Base-by-base conservation (phyloP, 2,329 filamentous ascomycete genomes). In the Colletotrichum lupini region DNA sequence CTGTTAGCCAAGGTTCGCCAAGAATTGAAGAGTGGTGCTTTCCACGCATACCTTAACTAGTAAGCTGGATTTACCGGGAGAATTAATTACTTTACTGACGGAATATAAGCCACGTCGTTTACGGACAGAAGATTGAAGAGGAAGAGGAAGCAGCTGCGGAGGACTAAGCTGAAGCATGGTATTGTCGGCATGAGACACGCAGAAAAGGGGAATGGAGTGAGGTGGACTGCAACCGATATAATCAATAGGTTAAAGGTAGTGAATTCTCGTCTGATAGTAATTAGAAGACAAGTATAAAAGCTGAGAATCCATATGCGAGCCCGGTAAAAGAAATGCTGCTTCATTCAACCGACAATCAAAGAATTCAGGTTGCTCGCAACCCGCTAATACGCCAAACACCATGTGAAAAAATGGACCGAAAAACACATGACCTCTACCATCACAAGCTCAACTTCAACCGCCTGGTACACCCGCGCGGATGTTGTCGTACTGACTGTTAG, bases 401-500 rank as follows among this genome's bases (percentile, higher is more conserved):
- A 11, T 22, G 8, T 22, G 7, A 4, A 8, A n/a, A 49, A 22
- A 49, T 1, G 8, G 42, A 49, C 19, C 8, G 7, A 11, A 22
- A 2, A 9, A n/a, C 30, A 49, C 42, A 22, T 49, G 19, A 22
- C 3, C 42, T 49, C 7, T 8, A 22, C 5, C 7, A 32, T 2
- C 30, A 55, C 46, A 42, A 19, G 5, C 16, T 19, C 37, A 42
- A 5, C 1, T 42, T 42, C 14, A 64, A 55, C 46, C 49, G 3
- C 61, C 61, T 16, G 61, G 61, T 6, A 64, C 46, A 5, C 61
- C 61, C 2, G 61, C 46, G n/a, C 61, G 61, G 73, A 93, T 85
- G 77, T 92, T 93, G 53, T 85, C 86, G 77, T 90, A 92, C 77
- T 85, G 84, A 73, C 89, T 92, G 0, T 78, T 82, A 4, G 90